These are phyloP conservation scores for Tylopilus vinaceipallidus DNA, from an alignment of 768 basidiomycete genomes.

Conservation along the genomic window DNA sequence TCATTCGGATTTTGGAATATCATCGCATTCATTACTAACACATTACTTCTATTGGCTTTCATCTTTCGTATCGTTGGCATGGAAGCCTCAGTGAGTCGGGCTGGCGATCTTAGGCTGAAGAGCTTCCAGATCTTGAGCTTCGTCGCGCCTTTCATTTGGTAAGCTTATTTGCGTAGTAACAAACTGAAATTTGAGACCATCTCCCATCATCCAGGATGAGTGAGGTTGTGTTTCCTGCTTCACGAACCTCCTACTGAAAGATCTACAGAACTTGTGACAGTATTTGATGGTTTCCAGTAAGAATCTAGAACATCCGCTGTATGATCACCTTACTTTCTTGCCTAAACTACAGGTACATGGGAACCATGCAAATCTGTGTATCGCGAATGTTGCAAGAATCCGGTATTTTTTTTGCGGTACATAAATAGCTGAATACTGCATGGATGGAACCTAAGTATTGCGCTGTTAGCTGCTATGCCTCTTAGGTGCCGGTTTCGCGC, in stretches of 20 bases:
- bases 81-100: constrained; percentile 32
- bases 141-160: constrained; percentile 88
- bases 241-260: background rate
- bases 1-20: constrained; percentile 80
- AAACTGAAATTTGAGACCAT: background rate
- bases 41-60: constrained; percentile 72
- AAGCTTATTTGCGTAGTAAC: constrained; percentile 22
- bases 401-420: constrained; percentile 85
- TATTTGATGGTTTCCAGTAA: constrained; percentile 81
- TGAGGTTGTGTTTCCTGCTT: constrained; percentile 36
- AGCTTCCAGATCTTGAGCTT: constrained; percentile 92
- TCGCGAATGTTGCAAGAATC: constrained; percentile 93
- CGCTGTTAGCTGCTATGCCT: constrained; percentile 69
- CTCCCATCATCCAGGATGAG: constrained; percentile 63
- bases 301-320: constrained; percentile 11
- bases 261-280: constrained; percentile 63
- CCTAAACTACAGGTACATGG: constrained; percentile 61
- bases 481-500: constrained; percentile 79
- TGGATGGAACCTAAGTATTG: background rate
- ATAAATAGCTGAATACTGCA: constrained; percentile 15
- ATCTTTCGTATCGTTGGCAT: constrained; percentile 65
- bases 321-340: background rate
- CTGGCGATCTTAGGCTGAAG: constrained; percentile 43
- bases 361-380: constrained; percentile 92
- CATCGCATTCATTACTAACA: constrained; percentile 70